Conservation (phyloP, 2,329 filamentous ascomycete genomes). For the Aspergillus ibericus region DNA sequence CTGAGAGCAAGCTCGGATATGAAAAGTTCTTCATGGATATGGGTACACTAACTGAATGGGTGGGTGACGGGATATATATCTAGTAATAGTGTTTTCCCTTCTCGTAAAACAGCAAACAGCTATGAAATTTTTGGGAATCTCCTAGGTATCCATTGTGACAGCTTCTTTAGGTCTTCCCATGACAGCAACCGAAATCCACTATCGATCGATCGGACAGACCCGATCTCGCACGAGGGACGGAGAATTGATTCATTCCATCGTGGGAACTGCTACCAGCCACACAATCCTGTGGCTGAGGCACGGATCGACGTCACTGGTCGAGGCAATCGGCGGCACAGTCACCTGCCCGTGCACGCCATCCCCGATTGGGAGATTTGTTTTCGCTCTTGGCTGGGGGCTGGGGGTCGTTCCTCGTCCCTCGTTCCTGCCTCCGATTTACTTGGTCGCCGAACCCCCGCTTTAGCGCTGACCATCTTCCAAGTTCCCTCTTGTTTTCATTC, state of each 20-base stretch:
- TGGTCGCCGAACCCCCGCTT: conserved; percentile 7
- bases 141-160: no score
- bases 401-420: conserved; percentile 12
- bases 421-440: conserved; percentile 20
- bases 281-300: conserved; percentile 12
- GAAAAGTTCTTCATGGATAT: no score
- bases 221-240: neutral
- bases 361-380: conserved; percentile 46
- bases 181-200: neutral
- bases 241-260: neutral
- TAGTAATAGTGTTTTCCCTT: no score
- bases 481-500: conserved; percentile 2
- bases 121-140: no score
- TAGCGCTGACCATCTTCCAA: neutral
- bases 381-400: conserved; percentile 26
- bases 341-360: conserved; percentile 28
- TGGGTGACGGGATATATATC: no score
- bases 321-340: conserved; percentile 21
- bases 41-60: no score
- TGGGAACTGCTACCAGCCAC: neutral
- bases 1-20: no score
- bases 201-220: neutral
- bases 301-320: conserved; percentile 24
- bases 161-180: neutral
- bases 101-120: no score